Percentiles rank a stretch among this genome's conserved stretches.
Conservation (phyloP, 306 rosid species). For the Rosa multiflora region DNA sequence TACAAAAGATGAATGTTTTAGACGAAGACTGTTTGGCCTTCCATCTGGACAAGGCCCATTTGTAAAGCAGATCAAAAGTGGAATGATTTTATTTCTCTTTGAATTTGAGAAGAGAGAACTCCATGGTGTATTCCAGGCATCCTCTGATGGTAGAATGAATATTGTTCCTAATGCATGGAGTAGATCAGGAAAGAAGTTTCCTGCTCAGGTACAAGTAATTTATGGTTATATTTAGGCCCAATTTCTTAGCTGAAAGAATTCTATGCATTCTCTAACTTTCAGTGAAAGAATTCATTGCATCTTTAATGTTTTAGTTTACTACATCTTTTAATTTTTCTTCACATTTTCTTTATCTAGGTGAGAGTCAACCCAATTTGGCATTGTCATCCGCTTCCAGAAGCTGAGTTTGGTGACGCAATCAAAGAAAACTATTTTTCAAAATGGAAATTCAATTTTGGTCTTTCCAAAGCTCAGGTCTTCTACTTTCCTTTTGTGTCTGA, state of each 20-base stretch:
- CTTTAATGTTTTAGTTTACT: background rate
- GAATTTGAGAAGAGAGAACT: constrained; percentile 54
- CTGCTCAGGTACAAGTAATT: constrained; percentile 59
- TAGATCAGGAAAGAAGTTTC: constrained; percentile 37
- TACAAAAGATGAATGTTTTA: constrained; percentile 39
- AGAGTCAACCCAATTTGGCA: constrained; percentile 45
- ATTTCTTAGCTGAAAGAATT: background rate
- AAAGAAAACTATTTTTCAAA: constrained; percentile 50
- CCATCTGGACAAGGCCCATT: constrained; percentile 34
- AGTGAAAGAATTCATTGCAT: background rate
- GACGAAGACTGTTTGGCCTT: constrained; percentile 43
- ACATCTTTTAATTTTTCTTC: constrained; percentile 4
- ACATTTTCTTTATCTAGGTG: constrained; percentile 39
- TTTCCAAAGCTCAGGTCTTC: constrained; percentile 62
- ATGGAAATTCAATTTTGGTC: constrained; percentile 55
- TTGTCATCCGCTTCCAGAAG: constrained; percentile 56
- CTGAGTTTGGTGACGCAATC: constrained; percentile 43
- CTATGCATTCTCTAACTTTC: background rate
- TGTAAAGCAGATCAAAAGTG: constrained; percentile 49
- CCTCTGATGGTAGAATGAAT: constrained; percentile 46
- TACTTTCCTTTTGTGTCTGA: constrained; percentile 23
- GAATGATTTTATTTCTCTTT: constrained; percentile 59
- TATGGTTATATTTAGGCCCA: too few relatives aligned
- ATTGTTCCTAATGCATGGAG: constrained; percentile 46
- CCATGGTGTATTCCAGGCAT: constrained; percentile 60